Conservation (phyloP, 1,284 basidiomycete genomes). For the Microbotryum intermedium region DNA sequence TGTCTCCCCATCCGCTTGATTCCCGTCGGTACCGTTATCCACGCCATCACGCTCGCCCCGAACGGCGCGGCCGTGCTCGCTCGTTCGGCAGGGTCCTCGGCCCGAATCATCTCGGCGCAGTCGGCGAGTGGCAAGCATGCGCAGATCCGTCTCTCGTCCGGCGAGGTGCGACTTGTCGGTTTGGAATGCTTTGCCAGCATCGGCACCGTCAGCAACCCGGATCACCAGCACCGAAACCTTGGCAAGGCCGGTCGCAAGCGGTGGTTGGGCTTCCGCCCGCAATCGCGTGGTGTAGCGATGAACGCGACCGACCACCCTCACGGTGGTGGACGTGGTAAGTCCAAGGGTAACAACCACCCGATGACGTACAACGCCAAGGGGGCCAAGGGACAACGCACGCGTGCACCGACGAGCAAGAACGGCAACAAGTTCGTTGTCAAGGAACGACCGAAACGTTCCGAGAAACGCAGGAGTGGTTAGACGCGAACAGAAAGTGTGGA, state of each 20-base stretch:
- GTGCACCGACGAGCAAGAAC: constrained; percentile 77
- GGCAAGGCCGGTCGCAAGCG: constrained; percentile 87
- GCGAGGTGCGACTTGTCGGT: constrained; percentile 81
- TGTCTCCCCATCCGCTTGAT: constrained; percentile 86
- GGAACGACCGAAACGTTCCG: constrained; percentile 14
- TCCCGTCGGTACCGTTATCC: constrained; percentile 82
- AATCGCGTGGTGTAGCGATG: constrained; percentile 95
- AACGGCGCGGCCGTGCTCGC: constrained; percentile 73
- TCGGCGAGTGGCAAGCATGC: constrained; percentile 56
- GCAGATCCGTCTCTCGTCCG: constrained; percentile 80
- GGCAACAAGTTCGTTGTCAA: constrained; percentile 92
- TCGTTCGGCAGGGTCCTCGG: constrained; percentile 80
- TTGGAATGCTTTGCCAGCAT: constrained; percentile 80
- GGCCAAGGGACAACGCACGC: constrained; percentile 83
- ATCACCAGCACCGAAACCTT: constrained; percentile 74
- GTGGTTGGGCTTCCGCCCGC: constrained; percentile 80
- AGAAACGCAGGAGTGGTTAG: background rate
- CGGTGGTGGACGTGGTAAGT: constrained; percentile 96
- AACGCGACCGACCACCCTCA: constrained; percentile 95
- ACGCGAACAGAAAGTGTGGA: too few relatives aligned
- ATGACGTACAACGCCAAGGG: constrained; percentile 64
- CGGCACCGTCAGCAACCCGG: constrained; percentile 82
- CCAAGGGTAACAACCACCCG: constrained; percentile 89
- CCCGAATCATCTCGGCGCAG: constrained; percentile 59
- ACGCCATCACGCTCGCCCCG: constrained; percentile 71